Conservation (phyloP, 805 yeast species). For the Kodamaea lidongshanica region DNA sequence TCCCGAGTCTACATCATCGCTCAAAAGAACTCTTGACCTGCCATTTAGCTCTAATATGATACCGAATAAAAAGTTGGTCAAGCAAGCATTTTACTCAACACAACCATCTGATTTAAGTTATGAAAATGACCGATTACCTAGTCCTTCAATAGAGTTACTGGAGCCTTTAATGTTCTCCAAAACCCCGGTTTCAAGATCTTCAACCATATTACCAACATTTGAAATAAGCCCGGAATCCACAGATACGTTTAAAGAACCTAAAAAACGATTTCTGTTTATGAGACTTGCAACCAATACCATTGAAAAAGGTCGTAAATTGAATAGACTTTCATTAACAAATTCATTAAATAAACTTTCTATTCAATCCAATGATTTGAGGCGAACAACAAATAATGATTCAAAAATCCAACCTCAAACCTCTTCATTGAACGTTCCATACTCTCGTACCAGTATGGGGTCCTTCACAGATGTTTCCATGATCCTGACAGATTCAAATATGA, state of each 20-base stretch:
- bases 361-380: not conserved
- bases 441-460: slow-evolving; percentile 5
- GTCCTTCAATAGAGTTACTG: slow-evolving; percentile 10
- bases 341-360: slow-evolving; percentile 9
- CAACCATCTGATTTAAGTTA: slow-evolving; percentile 8
- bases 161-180: slow-evolving; percentile 2
- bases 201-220: no score
- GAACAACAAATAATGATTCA: no score
- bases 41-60: slow-evolving; percentile 3
- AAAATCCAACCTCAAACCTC: no score
- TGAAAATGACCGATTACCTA: slow-evolving; percentile 11
- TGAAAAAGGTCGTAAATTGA: slow-evolving; percentile 4
- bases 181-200: no score
- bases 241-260: slow-evolving; percentile 4
- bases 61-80: slow-evolving; percentile 4
- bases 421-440: no score
- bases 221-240: no score
- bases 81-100: slow-evolving; percentile 11
- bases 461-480: slow-evolving; percentile 5
- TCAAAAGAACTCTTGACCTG: slow-evolving; percentile 9
- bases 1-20: slow-evolving; percentile 4
- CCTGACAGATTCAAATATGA: no score
- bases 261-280: slow-evolving; percentile 10
- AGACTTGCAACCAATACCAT: slow-evolving; percentile 3
- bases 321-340: slow-evolving; percentile 8